Percentiles rank a stretch among this genome's conserved stretches.
These are phyloP conservation scores for Farysia itapuensis DNA, from an alignment of 1,284 basidiomycete species.

Conservation along the genomic window DNA sequence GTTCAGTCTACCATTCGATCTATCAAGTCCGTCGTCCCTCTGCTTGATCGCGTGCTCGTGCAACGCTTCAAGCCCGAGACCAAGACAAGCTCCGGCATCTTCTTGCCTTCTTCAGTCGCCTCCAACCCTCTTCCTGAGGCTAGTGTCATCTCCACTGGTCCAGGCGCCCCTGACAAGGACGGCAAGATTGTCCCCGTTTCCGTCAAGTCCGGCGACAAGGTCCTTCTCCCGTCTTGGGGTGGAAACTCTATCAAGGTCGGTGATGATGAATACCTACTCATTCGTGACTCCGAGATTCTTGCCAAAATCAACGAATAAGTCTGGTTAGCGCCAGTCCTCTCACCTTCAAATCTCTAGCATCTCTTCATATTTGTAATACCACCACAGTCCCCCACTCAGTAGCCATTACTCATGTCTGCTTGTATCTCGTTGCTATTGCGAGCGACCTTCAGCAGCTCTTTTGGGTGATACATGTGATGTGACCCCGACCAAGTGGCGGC, in stretches of 20 bases:
- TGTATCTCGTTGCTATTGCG: no score
- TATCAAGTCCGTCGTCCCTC: constrained; percentile 86
- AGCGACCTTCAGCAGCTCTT: no score
- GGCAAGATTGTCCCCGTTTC: constrained; percentile 75
- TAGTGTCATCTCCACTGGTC: constrained; percentile 92
- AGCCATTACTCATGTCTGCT: no score
- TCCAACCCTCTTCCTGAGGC: constrained; percentile 86
- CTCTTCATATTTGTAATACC: no score
- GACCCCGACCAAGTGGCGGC: constrained; percentile 32
- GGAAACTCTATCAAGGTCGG: constrained; percentile 94
- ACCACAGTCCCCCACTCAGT: constrained; percentile 1
- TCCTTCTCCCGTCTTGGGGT: constrained; percentile 92
- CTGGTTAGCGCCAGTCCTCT: no score
- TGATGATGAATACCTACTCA: constrained; percentile 93
- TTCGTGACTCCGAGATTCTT: constrained; percentile 92
- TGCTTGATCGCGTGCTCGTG: constrained; percentile 93
- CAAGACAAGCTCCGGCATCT: constrained; percentile 70
- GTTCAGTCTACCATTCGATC: constrained; percentile 62
- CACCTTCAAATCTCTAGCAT: constrained; percentile 3
- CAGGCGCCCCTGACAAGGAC: constrained; percentile 83
- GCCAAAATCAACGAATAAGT: constrained; percentile 93
- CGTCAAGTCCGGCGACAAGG: constrained; percentile 87
- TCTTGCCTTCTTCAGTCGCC: constrained; percentile 85
- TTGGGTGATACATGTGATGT: no score
- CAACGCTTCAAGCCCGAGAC: constrained; percentile 87